Evolutionary conservation across 139 green algal genomes (phyloP).

Genomic region (Chlamydomonas eustigma): DNA sequence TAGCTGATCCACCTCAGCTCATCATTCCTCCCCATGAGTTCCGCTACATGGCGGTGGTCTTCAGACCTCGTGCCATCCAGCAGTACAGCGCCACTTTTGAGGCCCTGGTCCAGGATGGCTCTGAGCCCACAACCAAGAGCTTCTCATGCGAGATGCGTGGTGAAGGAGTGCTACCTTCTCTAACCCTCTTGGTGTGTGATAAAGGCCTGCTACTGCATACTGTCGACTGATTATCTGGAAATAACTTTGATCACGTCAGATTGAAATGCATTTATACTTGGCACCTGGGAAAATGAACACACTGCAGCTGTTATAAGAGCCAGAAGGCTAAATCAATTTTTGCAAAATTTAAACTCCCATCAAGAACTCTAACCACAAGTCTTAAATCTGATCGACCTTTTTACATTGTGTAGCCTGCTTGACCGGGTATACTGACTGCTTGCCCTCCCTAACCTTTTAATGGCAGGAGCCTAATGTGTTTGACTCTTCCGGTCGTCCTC

Average conservation of each 20-base stretch:
- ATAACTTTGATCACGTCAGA: too few species aligned
- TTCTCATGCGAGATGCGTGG: constrained; percentile 69
- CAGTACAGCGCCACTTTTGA: constrained; percentile 63
- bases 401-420: too few species aligned
- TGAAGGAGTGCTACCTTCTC: constrained; percentile 70
- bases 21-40: constrained; percentile 57
- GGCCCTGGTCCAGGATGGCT: constrained; percentile 43
- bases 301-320: background rate
- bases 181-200: constrained; percentile 51
- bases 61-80: constrained; percentile 60
- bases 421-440: background rate
- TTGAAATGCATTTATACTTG: too few species aligned
- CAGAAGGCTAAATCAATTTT: too few species aligned
- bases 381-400: too few species aligned
- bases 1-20: constrained; percentile 48
- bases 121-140: constrained; percentile 53
- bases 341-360: too few species aligned
- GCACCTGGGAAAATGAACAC: background rate
- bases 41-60: constrained; percentile 39
- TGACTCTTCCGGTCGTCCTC: constrained; percentile 35
- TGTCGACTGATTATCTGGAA: too few species aligned
- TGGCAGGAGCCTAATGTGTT: constrained; percentile 37
- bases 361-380: too few species aligned
- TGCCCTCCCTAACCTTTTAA: background rate
- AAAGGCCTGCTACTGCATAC: too few species aligned